These are phyloP conservation scores for Taphrina confusa DNA, from an alignment of 1,139 yeast genomes.

Conservation along the genomic window DNA sequence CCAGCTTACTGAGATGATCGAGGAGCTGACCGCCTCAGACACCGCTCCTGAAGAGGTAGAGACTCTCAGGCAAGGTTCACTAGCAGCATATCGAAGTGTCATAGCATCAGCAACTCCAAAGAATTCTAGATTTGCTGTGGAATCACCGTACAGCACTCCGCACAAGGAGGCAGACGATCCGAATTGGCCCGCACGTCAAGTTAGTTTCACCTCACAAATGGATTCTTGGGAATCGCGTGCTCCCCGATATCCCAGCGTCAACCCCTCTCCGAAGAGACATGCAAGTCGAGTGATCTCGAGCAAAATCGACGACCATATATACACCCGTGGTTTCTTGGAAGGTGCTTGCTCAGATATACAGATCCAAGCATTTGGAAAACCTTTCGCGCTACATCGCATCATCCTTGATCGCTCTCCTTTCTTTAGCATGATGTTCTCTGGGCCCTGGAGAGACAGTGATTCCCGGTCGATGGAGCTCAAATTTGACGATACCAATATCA, in stretches of 20 bases:
- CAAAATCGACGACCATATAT: constrained; percentile 36
- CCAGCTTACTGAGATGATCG: constrained; percentile 27
- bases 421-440: constrained; percentile 52
- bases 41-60: background rate
- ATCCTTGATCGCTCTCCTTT: constrained; percentile 54
- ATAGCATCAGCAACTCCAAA: constrained; percentile 1
- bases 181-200: constrained; percentile 26
- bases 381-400: constrained; percentile 52
- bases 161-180: constrained; percentile 33
- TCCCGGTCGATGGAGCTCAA: constrained; percentile 49
- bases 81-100: background rate
- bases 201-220: background rate
- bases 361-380: constrained; percentile 51
- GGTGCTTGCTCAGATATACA: constrained; percentile 56
- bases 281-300: constrained; percentile 14
- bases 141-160: constrained; percentile 24
- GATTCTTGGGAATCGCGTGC: background rate
- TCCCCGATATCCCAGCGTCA: constrained; percentile 7
- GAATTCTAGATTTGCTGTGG: constrained; percentile 1
- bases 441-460: constrained; percentile 49
- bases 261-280: constrained; percentile 17
- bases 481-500: constrained; percentile 49
- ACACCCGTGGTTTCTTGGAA: constrained; percentile 39
- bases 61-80: background rate
- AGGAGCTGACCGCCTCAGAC: constrained; percentile 25